Evolutionary conservation across 345 rosid species (phyloP).

Genomic region (Rhodamnia argentea): DNA sequence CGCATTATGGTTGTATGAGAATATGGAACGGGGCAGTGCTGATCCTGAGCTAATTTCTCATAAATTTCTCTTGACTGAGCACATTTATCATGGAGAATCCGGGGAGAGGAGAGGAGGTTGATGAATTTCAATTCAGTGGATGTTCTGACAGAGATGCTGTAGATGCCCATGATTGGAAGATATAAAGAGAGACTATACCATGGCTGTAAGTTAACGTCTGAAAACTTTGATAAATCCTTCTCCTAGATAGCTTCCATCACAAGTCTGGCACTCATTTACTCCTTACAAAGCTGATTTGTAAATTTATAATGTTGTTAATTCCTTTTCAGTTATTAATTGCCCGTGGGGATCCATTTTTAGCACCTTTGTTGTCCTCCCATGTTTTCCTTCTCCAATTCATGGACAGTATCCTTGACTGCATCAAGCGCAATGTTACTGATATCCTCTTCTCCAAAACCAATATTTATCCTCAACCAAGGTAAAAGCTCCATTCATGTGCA

Average conservation of each 20-base stretch:
- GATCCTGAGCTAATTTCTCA: background rate
- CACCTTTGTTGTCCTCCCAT: constrained; percentile 9
- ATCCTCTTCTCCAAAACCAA: constrained; percentile 11
- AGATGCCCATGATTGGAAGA: background rate
- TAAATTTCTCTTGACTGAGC: background rate
- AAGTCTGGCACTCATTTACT: background rate
- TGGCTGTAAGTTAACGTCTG: constrained; percentile 6
- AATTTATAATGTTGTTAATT: background rate
- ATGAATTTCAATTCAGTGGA: background rate
- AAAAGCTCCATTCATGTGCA: constrained; percentile 1
- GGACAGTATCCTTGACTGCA: constrained; percentile 27
- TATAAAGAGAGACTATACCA: background rate
- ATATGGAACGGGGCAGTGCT: background rate
- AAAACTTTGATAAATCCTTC: background rate
- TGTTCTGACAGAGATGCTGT: background rate
- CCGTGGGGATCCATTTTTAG: constrained; percentile 25
- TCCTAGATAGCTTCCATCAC: background rate
- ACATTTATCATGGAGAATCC: background rate
- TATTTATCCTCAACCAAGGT: constrained; percentile 9
- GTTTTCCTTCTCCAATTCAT: constrained; percentile 20
- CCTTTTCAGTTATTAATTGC: constrained; percentile 28
- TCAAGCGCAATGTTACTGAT: constrained; percentile 29
- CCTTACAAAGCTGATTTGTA: background rate
- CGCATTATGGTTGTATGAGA: background rate
- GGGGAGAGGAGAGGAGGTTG: background rate